Conservation (phyloP, 768 basidiomycete genomes). For the Rossbeevera mucosa region DNA sequence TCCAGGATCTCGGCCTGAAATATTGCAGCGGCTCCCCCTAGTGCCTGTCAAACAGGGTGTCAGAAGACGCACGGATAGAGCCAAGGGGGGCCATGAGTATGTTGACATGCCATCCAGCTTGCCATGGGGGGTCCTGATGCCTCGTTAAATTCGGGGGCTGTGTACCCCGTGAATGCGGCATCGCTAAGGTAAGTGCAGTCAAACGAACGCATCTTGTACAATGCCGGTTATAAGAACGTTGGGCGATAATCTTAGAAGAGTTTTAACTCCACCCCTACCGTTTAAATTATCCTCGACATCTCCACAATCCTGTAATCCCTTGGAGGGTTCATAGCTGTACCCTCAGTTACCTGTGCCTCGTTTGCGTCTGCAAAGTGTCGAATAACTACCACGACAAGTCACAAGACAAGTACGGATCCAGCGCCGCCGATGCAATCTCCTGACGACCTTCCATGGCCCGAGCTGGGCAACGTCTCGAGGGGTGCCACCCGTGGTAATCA, state of each 20-base stretch:
- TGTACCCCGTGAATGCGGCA: slow-evolving; percentile 32
- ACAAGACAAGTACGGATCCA: slow-evolving; percentile 2
- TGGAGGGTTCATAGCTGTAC: slow-evolving; percentile 14
- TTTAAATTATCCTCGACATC: slow-evolving; percentile 22
- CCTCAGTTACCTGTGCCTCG: slow-evolving; percentile 7
- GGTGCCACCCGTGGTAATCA: slow-evolving; percentile 83
- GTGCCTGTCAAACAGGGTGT: slow-evolving; percentile 32
- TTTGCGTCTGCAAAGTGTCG: slow-evolving; percentile 3
- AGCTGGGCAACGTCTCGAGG: slow-evolving; percentile 79
- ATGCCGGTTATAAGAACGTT: slow-evolving; percentile 34
- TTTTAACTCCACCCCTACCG: slow-evolving; percentile 35
- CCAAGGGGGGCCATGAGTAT: slow-evolving; percentile 25
- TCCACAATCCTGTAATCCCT: slow-evolving; percentile 10
- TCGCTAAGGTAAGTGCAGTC: slow-evolving; percentile 31
- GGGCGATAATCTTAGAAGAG: slow-evolving; percentile 33
- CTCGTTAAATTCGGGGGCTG: slow-evolving; percentile 30
- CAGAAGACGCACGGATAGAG: slow-evolving; percentile 22
- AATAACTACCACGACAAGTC: too few species aligned
- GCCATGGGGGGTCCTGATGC: slow-evolving; percentile 26
- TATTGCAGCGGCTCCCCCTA: slow-evolving; percentile 22
- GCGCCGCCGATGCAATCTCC: slow-evolving; percentile 35
- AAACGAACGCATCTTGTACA: slow-evolving; percentile 23
- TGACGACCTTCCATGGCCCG: slow-evolving; percentile 84
- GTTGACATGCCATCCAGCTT: slow-evolving; percentile 33
- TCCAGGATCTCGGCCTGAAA: slow-evolving; percentile 25